Percentiles rank a stretch among this genome's conserved stretches.
phyloP scores from a whole-genome alignment of 208 protist genomes.

The Leishmania major region DNA sequence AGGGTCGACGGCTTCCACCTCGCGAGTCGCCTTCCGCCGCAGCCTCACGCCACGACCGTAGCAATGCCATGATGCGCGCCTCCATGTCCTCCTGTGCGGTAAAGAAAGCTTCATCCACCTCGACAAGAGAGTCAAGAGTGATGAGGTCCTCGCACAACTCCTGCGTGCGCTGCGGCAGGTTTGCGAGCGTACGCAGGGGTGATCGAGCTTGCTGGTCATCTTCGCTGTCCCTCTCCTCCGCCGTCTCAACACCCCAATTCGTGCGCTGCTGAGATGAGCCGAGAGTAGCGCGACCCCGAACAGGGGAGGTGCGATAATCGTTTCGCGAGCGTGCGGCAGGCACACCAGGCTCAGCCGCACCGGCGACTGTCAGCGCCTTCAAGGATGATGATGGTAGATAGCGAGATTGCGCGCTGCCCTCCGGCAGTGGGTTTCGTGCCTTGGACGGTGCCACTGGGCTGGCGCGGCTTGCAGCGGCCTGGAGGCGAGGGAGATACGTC shows the following conservation, averaged over 20 bases:
- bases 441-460: neutral
- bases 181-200: neutral
- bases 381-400: neutral
- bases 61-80: slow-evolving; percentile 8
- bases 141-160: slow-evolving; percentile 12
- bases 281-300: neutral
- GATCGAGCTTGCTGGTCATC: neutral
- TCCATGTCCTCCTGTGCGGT: slow-evolving; percentile 18
- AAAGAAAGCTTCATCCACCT: slow-evolving; percentile 22
- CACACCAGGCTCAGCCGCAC: neutral
- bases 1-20: slow-evolving; percentile 12
- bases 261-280: neutral
- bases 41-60: slow-evolving; percentile 13
- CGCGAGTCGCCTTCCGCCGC: neutral
- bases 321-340: neutral
- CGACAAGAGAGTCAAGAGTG: slow-evolving; percentile 6
- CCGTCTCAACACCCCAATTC: neutral
- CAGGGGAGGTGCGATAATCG: neutral
- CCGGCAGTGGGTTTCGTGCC: neutral
- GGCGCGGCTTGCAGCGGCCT: slow-evolving; percentile 1
- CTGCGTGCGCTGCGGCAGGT: slow-evolving; percentile 8
- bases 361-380: neutral
- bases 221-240: neutral
- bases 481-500: slow-evolving; percentile 3
- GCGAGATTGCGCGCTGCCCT: neutral